These are phyloP conservation scores for Vanderwaltozyma polyspora DNA, from an alignment of 805 yeast species.

Conservation along the genomic window DNA sequence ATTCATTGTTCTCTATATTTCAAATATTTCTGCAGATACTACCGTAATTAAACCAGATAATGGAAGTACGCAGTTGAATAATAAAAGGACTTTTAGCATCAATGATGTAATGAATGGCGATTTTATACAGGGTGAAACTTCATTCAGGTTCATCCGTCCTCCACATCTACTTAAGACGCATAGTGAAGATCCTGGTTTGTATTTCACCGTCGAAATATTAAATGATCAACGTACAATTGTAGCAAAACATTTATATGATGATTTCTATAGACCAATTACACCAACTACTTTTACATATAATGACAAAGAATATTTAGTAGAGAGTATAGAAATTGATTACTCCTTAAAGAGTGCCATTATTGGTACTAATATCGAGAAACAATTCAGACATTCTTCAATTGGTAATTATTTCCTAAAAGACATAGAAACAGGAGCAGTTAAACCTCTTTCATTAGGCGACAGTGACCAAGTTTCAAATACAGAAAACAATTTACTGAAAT, in stretches of 20 bases:
- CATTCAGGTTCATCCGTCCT: conserved; percentile 20
- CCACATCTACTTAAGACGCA: conserved; percentile 13
- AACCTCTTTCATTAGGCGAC: conserved; percentile 20
- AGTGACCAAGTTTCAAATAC: not conserved
- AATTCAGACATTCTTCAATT: conserved; percentile 62
- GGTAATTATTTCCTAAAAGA: conserved; percentile 56
- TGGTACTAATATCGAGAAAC: conserved; percentile 35
- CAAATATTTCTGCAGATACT: no score
- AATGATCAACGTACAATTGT: conserved; percentile 11
- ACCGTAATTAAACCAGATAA: no score
- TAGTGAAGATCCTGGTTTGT: conserved; percentile 36
- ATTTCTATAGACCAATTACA: conserved; percentile 20
- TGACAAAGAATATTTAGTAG: conserved; percentile 31
- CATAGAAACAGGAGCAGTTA: conserved; percentile 27
- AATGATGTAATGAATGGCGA: conserved; percentile 18
- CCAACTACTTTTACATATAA: conserved; percentile 31
- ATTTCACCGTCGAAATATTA: conserved; percentile 15
- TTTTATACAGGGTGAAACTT: conserved; percentile 13
- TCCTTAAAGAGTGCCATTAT: conserved; percentile 42
- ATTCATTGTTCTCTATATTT: no score
- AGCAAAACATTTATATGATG: conserved; percentile 27
- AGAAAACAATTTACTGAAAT: conserved; percentile 8
- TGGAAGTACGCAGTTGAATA: no score
- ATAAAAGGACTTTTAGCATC: conserved; percentile 10
- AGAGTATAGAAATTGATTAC: conserved; percentile 34